phyloP scores from a whole-genome alignment of 352 stramenopile genomes.

The Phytopythium vexans region DNA sequence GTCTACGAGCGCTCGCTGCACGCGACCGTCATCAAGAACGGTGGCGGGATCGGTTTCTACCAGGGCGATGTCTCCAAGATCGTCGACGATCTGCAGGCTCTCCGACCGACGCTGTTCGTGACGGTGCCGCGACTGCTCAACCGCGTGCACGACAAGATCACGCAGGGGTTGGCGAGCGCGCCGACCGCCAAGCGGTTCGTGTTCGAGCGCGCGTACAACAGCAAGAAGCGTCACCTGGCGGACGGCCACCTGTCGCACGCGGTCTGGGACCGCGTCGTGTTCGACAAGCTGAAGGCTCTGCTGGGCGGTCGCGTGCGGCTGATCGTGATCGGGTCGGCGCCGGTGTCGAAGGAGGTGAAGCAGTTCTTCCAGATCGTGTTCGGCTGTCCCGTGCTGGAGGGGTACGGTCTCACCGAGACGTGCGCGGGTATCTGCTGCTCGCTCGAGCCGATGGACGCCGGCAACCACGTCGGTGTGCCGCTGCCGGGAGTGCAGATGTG shows the following conservation, averaged over 20 bases:
- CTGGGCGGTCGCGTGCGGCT: slow-evolving; percentile 86
- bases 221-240: slow-evolving; percentile 35
- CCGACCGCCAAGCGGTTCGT: slow-evolving; percentile 26
- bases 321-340: slow-evolving; percentile 92
- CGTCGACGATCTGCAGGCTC: slow-evolving; percentile 85
- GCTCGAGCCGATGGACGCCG: slow-evolving; percentile 19
- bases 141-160: too few species aligned
- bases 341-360: slow-evolving; percentile 89
- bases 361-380: slow-evolving; percentile 94
- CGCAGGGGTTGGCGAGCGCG: slow-evolving; percentile 34
- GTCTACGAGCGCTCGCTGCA: slow-evolving; percentile 93
- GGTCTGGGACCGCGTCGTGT: slow-evolving; percentile 93
- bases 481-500: slow-evolving; percentile 81
- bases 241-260: slow-evolving; percentile 28
- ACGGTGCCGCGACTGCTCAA: slow-evolving; percentile 92
- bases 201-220: slow-evolving; percentile 34
- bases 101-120: slow-evolving; percentile 88
- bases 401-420: slow-evolving; percentile 94
- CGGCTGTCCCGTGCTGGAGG: slow-evolving; percentile 89
- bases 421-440: slow-evolving; percentile 25
- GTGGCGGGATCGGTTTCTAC: slow-evolving; percentile 68
- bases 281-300: slow-evolving; percentile 90
- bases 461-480: slow-evolving; percentile 89
- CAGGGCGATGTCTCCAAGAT: slow-evolving; percentile 81
- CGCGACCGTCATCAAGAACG: slow-evolving; percentile 77